Evolutionary conservation across 2,329 filamentous ascomycete species (phyloP).

Genomic region (Fusarium cicatricum): DNA sequence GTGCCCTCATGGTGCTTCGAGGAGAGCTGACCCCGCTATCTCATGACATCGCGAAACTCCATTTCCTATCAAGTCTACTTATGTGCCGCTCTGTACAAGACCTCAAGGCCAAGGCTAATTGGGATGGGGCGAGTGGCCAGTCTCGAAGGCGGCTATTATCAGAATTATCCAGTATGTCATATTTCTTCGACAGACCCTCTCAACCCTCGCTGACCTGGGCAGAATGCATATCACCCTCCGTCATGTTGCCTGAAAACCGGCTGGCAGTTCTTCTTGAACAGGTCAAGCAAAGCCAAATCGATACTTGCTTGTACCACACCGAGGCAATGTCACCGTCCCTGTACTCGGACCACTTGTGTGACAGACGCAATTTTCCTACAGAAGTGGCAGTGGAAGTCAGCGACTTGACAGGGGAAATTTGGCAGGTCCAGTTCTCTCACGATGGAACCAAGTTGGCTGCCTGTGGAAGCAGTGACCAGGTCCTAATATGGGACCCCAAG

Average conservation of each 20-base stretch:
- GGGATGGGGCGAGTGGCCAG: slow-evolving; percentile 81
- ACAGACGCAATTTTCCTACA: slow-evolving; percentile 80
- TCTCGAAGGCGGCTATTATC: slow-evolving; percentile 81
- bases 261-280: slow-evolving; percentile 82
- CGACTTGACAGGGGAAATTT: slow-evolving; percentile 83
- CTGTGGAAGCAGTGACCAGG: slow-evolving; percentile 76
- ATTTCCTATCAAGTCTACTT: slow-evolving; percentile 85
- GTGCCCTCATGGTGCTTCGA: slow-evolving; percentile 83
- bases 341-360: slow-evolving; percentile 88
- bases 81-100: slow-evolving; percentile 87
- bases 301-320: slow-evolving; percentile 88
- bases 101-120: slow-evolving; percentile 77
- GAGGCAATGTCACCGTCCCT: slow-evolving; percentile 80
- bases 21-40: slow-evolving; percentile 87
- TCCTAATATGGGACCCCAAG: slow-evolving; percentile 83
- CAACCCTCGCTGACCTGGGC: slow-evolving; percentile 8
- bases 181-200: neutral
- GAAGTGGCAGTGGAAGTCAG: slow-evolving; percentile 74
- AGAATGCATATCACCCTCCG: slow-evolving; percentile 92
- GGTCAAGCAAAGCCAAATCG: slow-evolving; percentile 84
- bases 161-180: slow-evolving; percentile 78
- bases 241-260: slow-evolving; percentile 95
- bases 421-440: slow-evolving; percentile 90
- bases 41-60: slow-evolving; percentile 78
- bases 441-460: slow-evolving; percentile 85